These are phyloP conservation scores for Paraconiothyrium sp. DNA, from an alignment of 2,329 filamentous ascomycete species.

Conservation along the genomic window DNA sequence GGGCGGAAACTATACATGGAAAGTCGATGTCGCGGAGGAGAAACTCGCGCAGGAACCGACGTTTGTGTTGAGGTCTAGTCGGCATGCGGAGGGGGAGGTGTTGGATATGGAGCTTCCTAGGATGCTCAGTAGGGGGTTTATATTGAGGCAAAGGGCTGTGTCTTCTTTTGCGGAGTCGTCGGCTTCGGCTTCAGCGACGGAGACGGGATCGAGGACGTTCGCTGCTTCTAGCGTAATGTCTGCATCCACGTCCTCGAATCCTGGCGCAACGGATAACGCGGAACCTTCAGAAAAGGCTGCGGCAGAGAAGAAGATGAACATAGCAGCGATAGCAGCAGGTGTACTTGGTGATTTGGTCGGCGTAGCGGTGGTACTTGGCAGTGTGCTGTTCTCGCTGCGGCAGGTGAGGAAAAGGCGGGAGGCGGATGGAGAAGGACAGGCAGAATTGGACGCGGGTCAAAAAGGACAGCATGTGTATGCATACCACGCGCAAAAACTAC, in stretches of 20 bases:
- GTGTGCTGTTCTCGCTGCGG: neutral
- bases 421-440: neutral
- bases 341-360: slow-evolving; percentile 7
- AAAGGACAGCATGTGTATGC: neutral
- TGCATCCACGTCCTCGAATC: neutral
- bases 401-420: neutral
- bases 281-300: neutral
- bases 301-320: slow-evolving; percentile 8
- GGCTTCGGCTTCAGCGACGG: neutral
- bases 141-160: neutral
- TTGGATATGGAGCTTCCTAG: neutral
- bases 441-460: neutral
- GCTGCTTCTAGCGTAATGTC: too few relatives aligned
- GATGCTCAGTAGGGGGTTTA: slow-evolving; percentile 13
- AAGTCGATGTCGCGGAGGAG: slow-evolving; percentile 7
- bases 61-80: slow-evolving; percentile 7
- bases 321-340: slow-evolving; percentile 11
- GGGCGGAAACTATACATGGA: slow-evolving; percentile 11
- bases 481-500: neutral
- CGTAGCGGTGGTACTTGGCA: slow-evolving; percentile 9
- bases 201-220: neutral
- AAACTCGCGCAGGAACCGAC: neutral
- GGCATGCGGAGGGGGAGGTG: neutral
- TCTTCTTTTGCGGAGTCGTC: neutral
- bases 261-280: neutral